phyloP scores from a whole-genome alignment of 2,329 filamentous ascomycete species.

The Phyllosticta citrichinensis region DNA sequence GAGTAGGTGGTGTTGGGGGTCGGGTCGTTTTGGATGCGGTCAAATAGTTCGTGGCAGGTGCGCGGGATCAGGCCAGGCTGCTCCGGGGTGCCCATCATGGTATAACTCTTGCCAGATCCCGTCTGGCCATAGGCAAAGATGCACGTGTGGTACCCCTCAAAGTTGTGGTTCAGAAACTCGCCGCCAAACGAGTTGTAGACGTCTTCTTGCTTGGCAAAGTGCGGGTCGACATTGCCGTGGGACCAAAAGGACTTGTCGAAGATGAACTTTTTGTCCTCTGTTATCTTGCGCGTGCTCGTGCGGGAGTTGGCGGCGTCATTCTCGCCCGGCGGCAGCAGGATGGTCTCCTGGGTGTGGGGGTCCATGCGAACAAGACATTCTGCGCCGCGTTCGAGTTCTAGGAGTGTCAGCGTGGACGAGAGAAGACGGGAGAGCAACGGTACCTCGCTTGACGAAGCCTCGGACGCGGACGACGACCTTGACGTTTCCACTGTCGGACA shows the following conservation, averaged over 20 bases:
- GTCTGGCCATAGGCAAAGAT: conserved; percentile 99
- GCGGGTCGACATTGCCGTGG: conserved; percentile 63
- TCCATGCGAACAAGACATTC: conserved; percentile 90
- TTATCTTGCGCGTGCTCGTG: conserved; percentile 58
- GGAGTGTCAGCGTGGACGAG: conserved; percentile 15
- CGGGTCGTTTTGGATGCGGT: conserved; percentile 77
- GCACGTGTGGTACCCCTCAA: conserved; percentile 97
- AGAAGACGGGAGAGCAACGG: neutral
- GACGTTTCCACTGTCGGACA: conserved; percentile 37
- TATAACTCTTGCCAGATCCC: conserved; percentile 95
- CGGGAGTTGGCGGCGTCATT: conserved; percentile 36
- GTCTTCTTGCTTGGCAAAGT: conserved; percentile 87
- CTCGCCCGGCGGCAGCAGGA: conserved; percentile 60
- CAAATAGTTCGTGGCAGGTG: conserved; percentile 91
- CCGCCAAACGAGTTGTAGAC: conserved; percentile 91
- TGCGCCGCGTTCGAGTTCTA: conserved; percentile 72
- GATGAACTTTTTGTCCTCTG: conserved; percentile 84
- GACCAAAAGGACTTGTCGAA: conserved; percentile 99
- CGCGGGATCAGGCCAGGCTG: conserved; percentile 86
- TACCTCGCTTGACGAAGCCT: conserved; percentile 38
- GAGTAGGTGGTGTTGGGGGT: conserved; percentile 92
- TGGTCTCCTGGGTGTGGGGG: conserved; percentile 75
- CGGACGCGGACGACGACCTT: conserved; percentile 42
- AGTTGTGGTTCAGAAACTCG: conserved; percentile 98
- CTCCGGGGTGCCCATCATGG: conserved; percentile 84